Conservation (phyloP, 192 early-diverging fungal species). For the Dissophora ornata region DNA sequence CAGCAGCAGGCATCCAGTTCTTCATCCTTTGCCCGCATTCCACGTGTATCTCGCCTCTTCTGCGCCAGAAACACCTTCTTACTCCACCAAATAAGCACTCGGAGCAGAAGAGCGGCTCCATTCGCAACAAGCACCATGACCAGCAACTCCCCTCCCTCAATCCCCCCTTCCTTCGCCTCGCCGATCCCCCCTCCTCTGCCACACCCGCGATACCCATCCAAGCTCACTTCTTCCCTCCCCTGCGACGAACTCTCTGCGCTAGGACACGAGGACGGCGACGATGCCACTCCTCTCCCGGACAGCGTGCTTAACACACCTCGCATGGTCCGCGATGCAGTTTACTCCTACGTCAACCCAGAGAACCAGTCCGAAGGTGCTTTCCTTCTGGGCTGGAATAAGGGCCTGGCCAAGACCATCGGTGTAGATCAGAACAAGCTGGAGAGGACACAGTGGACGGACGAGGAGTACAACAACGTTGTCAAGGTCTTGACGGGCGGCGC, state of each 20-base stretch:
- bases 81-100: too few species aligned
- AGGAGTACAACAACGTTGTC: slow-evolving; percentile 49
- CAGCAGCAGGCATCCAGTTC: neutral
- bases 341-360: slow-evolving; percentile 58
- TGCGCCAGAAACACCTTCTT: too few species aligned
- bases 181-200: slow-evolving; percentile 31
- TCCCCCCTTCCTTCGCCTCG: slow-evolving; percentile 1
- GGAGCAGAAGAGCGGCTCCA: neutral
- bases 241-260: slow-evolving; percentile 44
- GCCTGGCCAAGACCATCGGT: slow-evolving; percentile 24
- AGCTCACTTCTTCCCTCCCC: slow-evolving; percentile 51
- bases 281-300: slow-evolving; percentile 31
- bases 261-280: slow-evolving; percentile 29
- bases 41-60: too few species aligned
- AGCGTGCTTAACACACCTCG: slow-evolving; percentile 40
- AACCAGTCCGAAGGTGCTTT: slow-evolving; percentile 40
- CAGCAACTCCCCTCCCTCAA: neutral
- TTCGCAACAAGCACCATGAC: neutral
- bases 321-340: slow-evolving; percentile 58
- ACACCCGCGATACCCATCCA: slow-evolving; percentile 24
- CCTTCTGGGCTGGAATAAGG: slow-evolving; percentile 39
- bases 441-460: slow-evolving; percentile 35
- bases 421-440: slow-evolving; percentile 40
- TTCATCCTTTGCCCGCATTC: neutral
- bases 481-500: slow-evolving; percentile 23